Percentiles rank a stretch among this genome's conserved stretches.
Evolutionary conservation across 2,329 filamentous ascomycete genomes (phyloP).

Genomic region (Ilyonectria sp.): DNA sequence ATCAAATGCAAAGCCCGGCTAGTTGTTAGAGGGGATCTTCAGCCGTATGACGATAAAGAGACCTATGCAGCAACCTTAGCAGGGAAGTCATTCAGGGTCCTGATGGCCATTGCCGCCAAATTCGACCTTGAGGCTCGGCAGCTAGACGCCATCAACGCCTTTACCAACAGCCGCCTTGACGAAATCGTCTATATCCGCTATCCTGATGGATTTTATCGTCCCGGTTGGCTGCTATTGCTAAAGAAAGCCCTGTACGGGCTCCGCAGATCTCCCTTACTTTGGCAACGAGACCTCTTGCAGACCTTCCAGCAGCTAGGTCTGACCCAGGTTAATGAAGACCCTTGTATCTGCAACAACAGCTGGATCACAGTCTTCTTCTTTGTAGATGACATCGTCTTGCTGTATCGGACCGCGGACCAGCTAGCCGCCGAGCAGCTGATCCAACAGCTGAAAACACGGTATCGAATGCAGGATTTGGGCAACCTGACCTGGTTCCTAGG

Average conservation of each 20-base stretch:
- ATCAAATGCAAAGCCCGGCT: slow-evolving; percentile 12
- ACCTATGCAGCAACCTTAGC: slow-evolving; percentile 15
- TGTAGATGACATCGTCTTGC: not conserved
- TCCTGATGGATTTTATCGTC: too few species aligned
- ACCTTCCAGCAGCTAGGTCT: too few species aligned
- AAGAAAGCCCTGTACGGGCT: too few species aligned
- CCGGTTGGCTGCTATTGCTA: too few species aligned
- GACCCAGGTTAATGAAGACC: not conserved
- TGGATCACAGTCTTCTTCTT: not conserved
- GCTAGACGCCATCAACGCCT: too few species aligned
- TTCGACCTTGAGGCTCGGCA: too few species aligned
- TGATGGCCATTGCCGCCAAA: too few species aligned
- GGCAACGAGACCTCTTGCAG: too few species aligned
- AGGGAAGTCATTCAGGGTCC: not conserved
- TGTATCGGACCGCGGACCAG: not conserved
- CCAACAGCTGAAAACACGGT: not conserved
- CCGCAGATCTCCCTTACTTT: too few species aligned
- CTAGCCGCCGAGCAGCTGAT: not conserved
- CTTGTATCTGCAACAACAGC: not conserved
- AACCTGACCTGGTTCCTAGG: not conserved
- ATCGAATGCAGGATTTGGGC: slow-evolving; percentile 6
- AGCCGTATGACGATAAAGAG: not conserved
- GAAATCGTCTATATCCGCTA: too few species aligned
- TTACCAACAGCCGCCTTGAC: too few species aligned
- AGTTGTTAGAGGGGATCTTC: slow-evolving; percentile 27